These are phyloP conservation scores for Colletotrichum sp. DNA, from an alignment of 2,329 filamentous ascomycete species.

Conservation along the genomic window DNA sequence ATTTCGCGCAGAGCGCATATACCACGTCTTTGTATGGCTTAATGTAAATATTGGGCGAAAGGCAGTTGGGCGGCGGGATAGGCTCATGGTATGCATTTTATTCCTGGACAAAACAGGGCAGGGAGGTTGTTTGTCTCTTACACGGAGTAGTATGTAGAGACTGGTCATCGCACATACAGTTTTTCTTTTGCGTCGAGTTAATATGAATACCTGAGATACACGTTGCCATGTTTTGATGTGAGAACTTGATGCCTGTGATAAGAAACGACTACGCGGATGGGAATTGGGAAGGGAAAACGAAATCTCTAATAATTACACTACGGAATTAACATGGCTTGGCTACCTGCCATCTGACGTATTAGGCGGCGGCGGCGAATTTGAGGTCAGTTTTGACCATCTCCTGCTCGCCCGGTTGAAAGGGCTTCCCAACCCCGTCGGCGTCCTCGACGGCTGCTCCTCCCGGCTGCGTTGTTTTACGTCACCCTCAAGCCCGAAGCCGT, in stretches of 20 bases:
- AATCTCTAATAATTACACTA: neutral
- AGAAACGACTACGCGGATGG: neutral
- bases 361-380: neutral
- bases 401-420: conserved; percentile 3
- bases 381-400: conserved; percentile 11
- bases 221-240: neutral
- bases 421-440: conserved; percentile 4
- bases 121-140: neutral
- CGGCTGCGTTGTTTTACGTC: conserved; percentile 26
- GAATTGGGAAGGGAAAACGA: neutral
- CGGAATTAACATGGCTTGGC: neutral
- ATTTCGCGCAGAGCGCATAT: conserved; percentile 13
- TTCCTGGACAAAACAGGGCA: neutral
- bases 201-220: neutral
- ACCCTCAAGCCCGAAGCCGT: conserved; percentile 34
- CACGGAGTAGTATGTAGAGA: neutral
- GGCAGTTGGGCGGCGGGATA: neutral
- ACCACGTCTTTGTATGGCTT: conserved; percentile 18
- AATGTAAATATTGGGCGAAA: conserved; percentile 12
- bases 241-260: neutral
- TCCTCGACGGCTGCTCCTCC: neutral
- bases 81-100: neutral
- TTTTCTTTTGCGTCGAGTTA: neutral
- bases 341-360: neutral
- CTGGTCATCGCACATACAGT: neutral